A percentile compares a stretch with the other conserved stretches of the same genome.
Evolutionary conservation across 2,329 filamentous ascomycete species (phyloP).

Genomic region (Pseudogymnoascus sp.): DNA sequence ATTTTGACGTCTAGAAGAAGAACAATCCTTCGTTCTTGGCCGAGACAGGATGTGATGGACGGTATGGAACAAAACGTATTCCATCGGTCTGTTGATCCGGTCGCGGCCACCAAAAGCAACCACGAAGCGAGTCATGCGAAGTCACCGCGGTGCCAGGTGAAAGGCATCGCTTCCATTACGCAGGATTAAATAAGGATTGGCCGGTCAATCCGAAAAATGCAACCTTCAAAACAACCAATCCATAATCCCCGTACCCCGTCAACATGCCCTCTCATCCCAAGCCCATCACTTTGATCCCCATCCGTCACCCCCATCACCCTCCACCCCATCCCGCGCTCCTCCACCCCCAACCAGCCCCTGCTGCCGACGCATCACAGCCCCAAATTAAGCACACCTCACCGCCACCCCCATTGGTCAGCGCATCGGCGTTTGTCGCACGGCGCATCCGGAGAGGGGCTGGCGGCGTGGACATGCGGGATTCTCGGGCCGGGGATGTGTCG

Average conservation of each 20-base stretch:
- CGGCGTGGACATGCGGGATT: neutral
- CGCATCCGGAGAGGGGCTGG: neutral
- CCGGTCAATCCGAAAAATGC: neutral
- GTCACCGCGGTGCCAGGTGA: neutral
- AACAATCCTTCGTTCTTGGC: neutral
- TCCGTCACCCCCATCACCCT: neutral
- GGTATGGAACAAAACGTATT: neutral
- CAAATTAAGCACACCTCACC: slow-evolving; percentile 6
- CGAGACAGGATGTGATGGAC: neutral
- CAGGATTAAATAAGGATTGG: neutral
- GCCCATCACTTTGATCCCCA: neutral
- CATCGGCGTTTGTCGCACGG: neutral
- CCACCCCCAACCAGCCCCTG: neutral
- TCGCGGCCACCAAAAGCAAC: neutral
- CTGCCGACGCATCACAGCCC: slow-evolving; percentile 1
- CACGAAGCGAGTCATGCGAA: neutral
- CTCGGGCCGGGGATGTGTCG: neutral
- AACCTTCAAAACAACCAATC: neutral
- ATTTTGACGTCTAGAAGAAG: neutral
- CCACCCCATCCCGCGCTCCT: neutral
- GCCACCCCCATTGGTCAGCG: neutral
- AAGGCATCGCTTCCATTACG: neutral
- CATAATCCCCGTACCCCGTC: slow-evolving; percentile 1
- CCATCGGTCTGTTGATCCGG: neutral
- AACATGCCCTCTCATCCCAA: neutral